These are phyloP conservation scores for Phytophthora colocasiae DNA, from an alignment of 352 stramenopile species.

Conservation along the genomic window DNA sequence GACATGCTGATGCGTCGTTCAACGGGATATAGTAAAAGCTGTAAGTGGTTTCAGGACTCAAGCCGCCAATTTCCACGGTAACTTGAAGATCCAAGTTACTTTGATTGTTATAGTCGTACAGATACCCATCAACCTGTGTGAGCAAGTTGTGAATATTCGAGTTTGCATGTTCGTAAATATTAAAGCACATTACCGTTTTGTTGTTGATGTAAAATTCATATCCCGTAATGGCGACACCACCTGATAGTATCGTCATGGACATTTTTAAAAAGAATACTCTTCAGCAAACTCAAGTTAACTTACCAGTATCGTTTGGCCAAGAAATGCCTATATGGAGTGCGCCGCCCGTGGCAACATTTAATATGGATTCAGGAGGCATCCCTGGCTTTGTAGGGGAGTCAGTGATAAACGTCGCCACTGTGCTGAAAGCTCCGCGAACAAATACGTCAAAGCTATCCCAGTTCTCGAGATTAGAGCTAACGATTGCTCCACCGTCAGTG, in stretches of 20 bases:
- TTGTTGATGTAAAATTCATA: constrained; percentile 52
- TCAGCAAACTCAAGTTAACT: background rate
- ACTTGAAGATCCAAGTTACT: constrained; percentile 40
- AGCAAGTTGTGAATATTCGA: background rate
- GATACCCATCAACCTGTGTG: constrained; percentile 36
- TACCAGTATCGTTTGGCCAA: constrained; percentile 65
- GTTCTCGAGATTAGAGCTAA: constrained; percentile 17
- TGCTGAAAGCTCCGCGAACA: constrained; percentile 37
- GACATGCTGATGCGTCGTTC: constrained; percentile 62
- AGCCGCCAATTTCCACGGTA: constrained; percentile 55
- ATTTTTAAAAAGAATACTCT: background rate
- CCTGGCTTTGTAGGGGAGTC: constrained; percentile 38
- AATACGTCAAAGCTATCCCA: constrained; percentile 24
- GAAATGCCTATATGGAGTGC: constrained; percentile 50
- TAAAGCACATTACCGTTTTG: constrained; percentile 19
- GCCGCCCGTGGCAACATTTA: constrained; percentile 50
- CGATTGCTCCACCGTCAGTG: constrained; percentile 15
- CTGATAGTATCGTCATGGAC: constrained; percentile 12
- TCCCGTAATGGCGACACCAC: constrained; percentile 38
- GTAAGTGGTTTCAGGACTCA: constrained; percentile 48
- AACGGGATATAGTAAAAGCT: constrained; percentile 48
- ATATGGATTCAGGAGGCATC: constrained; percentile 16
- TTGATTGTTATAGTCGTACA: constrained; percentile 31
- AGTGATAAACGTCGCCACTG: constrained; percentile 46
- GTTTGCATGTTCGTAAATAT: no score